These are phyloP conservation scores for Echeveria elegans DNA, from an alignment of 164 flowering plant species.

Conservation along the genomic window DNA sequence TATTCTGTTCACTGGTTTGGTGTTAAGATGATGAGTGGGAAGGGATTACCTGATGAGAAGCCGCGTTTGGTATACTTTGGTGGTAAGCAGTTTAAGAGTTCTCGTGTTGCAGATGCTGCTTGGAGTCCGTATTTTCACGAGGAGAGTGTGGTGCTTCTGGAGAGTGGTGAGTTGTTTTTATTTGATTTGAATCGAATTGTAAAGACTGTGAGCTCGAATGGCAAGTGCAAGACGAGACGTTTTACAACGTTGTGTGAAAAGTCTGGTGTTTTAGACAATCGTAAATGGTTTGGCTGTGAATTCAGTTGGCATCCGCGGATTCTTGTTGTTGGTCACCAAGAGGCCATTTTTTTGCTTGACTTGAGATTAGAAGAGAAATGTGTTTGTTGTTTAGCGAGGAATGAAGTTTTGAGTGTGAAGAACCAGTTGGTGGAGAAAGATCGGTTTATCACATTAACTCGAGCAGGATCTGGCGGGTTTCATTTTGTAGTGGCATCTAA, in stretches of 20 bases:
- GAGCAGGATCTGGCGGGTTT: slow-evolving; percentile 38
- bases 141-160: slow-evolving; percentile 55
- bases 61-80: slow-evolving; percentile 33
- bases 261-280: slow-evolving; percentile 10
- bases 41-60: slow-evolving; percentile 8
- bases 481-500: slow-evolving; percentile 43
- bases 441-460: slow-evolving; percentile 43
- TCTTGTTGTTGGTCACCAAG: slow-evolving; percentile 41
- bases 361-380: slow-evolving; percentile 25
- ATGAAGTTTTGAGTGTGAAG: slow-evolving; percentile 23
- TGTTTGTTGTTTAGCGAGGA: slow-evolving; percentile 32
- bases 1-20: slow-evolving; percentile 60
- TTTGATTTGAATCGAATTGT: slow-evolving; percentile 41
- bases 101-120: slow-evolving; percentile 42
- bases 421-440: slow-evolving; percentile 21
- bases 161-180: slow-evolving; percentile 51
- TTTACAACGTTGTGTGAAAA: slow-evolving; percentile 30
- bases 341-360: slow-evolving; percentile 56
- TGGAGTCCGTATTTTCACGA: slow-evolving; percentile 63
- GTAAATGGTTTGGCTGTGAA: slow-evolving; percentile 57
- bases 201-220: neutral
- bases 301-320: slow-evolving; percentile 75
- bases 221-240: slow-evolving; percentile 24
- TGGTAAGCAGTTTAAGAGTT: slow-evolving; percentile 28
- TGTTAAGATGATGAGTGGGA: slow-evolving; percentile 16